Evolutionary conservation across 2,329 filamentous ascomycete species (phyloP).

Genomic region (Xylaria sp.): DNA sequence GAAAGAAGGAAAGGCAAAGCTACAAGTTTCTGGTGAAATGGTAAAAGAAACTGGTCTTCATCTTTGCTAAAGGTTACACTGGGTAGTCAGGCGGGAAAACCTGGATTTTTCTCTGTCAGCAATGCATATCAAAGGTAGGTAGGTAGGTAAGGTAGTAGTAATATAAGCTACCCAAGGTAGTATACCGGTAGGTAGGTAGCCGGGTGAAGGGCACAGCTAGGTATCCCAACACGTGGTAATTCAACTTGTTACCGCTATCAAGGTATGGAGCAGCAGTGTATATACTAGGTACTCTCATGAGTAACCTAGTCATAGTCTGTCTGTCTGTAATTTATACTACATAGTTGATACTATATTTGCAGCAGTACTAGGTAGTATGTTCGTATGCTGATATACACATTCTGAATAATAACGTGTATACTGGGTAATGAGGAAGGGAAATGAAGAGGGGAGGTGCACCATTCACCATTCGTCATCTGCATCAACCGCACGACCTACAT

Average conservation of each 20-base stretch:
- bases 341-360: too few species aligned
- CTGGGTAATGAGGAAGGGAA: neutral
- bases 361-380: too few species aligned
- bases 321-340: too few species aligned
- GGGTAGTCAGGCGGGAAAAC: neutral
- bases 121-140: neutral
- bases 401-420: neutral
- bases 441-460: constrained; percentile 7
- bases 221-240: constrained; percentile 29
- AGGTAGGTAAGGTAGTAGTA: constrained; percentile 14
- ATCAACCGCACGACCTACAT: constrained; percentile 5
- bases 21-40: neutral
- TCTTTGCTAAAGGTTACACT: neutral
- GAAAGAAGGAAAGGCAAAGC: neutral
- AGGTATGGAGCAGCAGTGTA: neutral
- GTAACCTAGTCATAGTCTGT: too few species aligned
- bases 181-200: neutral
- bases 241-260: neutral
- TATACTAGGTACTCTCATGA: too few species aligned
- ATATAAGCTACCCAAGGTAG: neutral
- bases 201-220: constrained; percentile 20
- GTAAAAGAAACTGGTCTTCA: neutral
- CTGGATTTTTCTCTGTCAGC: neutral
- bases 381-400: neutral
- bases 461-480: constrained; percentile 14